These are phyloP conservation scores for Aureobasidium leucospermi DNA, from an alignment of 2,329 filamentous ascomycete species.

Conservation along the genomic window DNA sequence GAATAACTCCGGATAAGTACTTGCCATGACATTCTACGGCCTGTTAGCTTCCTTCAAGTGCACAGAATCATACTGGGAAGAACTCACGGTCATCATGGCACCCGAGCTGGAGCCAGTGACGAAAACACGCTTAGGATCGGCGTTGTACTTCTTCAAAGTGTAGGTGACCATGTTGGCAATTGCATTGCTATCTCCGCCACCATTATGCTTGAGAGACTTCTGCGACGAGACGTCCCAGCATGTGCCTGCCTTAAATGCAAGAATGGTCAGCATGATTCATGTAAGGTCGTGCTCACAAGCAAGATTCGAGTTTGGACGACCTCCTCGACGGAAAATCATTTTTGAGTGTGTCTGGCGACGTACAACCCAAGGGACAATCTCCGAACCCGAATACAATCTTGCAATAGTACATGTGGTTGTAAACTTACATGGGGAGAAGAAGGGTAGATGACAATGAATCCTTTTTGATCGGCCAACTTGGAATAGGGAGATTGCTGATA, in stretches of 20 bases:
- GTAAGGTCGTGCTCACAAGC: too few relatives aligned
- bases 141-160: conserved; percentile 45
- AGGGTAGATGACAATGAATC: conserved; percentile 55
- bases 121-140: conserved; percentile 45
- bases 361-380: too few relatives aligned
- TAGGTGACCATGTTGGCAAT: conserved; percentile 56
- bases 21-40: conserved; percentile 38
- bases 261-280: too few relatives aligned
- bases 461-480: conserved; percentile 40
- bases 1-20: conserved; percentile 48
- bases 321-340: too few relatives aligned
- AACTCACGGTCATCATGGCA: conserved; percentile 45
- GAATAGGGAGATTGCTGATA: conserved; percentile 45
- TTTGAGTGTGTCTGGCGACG: too few relatives aligned
- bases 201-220: conserved; percentile 47
- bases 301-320: too few relatives aligned
- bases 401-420: too few relatives aligned
- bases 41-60: conserved; percentile 7
- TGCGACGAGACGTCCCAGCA: conserved; percentile 56
- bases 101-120: conserved; percentile 48
- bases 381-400: too few relatives aligned
- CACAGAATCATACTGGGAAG: neutral
- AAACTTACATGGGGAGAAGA: conserved; percentile 39
- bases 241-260: conserved; percentile 25
- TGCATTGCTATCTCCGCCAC: conserved; percentile 49